Evolutionary conservation across 257 asterid species (phyloP).

Genomic region (Solanum corneliomulleri): DNA sequence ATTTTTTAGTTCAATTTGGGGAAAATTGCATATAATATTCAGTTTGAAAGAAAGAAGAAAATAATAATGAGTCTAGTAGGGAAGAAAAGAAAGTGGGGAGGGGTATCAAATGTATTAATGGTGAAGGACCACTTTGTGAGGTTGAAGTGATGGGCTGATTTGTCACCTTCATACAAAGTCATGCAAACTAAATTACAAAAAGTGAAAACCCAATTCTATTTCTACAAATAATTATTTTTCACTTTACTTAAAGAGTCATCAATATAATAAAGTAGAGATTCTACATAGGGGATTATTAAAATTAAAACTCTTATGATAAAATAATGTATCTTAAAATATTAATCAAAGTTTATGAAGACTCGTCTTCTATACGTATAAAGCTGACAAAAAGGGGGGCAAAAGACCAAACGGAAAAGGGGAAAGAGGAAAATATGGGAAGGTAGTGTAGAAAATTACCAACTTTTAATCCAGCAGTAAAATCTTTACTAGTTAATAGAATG

Average conservation of each 20-base stretch:
- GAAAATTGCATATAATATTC: not conserved
- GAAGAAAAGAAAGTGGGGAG: constrained; percentile 32
- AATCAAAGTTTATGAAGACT: too few relatives aligned
- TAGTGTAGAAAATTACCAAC: not conserved
- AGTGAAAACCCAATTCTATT: not conserved
- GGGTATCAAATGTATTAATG: constrained; percentile 49
- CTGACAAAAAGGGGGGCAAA: not conserved
- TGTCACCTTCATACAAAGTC: constrained; percentile 46
- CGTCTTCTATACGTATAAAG: not conserved
- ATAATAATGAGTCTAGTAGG: not conserved
- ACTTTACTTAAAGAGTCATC: not conserved
- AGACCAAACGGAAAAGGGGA: not conserved
- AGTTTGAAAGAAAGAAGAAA: not conserved
- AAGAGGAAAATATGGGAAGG: not conserved
- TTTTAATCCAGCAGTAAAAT: not conserved
- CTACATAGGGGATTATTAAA: not conserved
- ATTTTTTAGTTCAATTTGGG: not conserved
- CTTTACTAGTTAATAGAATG: not conserved
- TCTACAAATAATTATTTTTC: not conserved
- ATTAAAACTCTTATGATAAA: too few relatives aligned
- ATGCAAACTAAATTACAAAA: constrained; percentile 6
- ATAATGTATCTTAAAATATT: too few relatives aligned
- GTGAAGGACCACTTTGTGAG: constrained; percentile 64
- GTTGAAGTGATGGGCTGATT: constrained; percentile 55
- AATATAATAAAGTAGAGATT: not conserved